Base-by-base conservation (phyloP, 2,329 filamentous ascomycete genomes). In the Pezicula rhizophila region DNA sequence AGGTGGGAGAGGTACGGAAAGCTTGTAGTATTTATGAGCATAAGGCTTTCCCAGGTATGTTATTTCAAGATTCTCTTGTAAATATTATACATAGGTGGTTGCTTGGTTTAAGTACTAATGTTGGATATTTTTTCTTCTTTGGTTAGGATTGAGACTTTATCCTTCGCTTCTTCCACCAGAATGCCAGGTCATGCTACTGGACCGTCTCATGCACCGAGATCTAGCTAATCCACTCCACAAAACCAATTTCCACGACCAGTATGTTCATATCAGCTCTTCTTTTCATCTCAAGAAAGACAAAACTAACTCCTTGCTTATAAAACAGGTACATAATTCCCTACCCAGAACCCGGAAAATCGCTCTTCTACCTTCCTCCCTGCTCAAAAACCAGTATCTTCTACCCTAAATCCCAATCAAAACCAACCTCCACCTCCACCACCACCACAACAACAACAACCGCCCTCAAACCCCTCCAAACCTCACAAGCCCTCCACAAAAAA, bases 311-410 rank as follows among this genome's bases (percentile, higher is more conserved):
- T 31, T 5, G 23, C 23, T 23, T 12, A 31, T 10, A 93, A 65
- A 74, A 89, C 1, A 87, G 93, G 67, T 89, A 92, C 66, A 64
- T 80, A 15, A 68, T 95, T 8, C 76, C 80, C 2, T 91, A 91
- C 58, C 45, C 58, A 10, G 35, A 55, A 15, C 20, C 49, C 0
- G 50, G 45, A 7, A 55, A 54, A 3, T 83, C 79, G 25, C 80
- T 84, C 68, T 84, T 83, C 65, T 68, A 69, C 42, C 70, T 76
- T 47, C 49, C 69, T 1, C 74, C 75, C 3, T 68, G 75, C 33
- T 69, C 73, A 8, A 85, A 86, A 51, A 57, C 42, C 81, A 60
- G 39, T 71, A 35, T 80, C 84, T 60, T 65, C 54, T 20, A 89
- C 91, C 7, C 75, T 86, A 0, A 57, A 69, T 1, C 75, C 87